phyloP scores from a whole-genome alignment of 1,284 basidiomycete species.

The Malassezia caprae region DNA sequence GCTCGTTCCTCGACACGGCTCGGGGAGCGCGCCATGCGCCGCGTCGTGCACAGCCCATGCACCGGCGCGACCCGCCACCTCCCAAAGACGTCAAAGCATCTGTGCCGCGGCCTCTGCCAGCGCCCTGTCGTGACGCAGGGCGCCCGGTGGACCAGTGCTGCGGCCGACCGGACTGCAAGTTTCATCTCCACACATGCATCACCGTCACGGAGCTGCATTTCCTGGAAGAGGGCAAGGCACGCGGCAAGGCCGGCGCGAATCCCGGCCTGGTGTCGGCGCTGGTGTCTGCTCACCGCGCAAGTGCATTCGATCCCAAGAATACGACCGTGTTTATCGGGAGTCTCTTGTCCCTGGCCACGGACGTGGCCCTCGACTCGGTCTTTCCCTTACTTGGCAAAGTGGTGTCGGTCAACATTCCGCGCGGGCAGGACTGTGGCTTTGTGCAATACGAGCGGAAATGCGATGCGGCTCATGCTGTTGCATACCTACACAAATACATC shows the following conservation, averaged over 20 bases:
- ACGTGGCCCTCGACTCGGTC: conserved; percentile 38
- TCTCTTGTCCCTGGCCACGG: conserved; percentile 40
- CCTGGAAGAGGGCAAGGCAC: conserved; percentile 16
- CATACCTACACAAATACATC: conserved; percentile 51
- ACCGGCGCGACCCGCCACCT: conserved; percentile 1
- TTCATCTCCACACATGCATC: conserved; percentile 18
- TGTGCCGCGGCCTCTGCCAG: conserved; percentile 19
- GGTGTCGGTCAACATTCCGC: conserved; percentile 70
- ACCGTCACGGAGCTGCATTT: conserved; percentile 21
- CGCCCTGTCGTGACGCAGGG: neutral
- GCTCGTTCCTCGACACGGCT: neutral
- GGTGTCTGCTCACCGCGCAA: conserved; percentile 6
- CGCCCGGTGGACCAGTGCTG: neutral
- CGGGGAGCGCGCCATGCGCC: neutral
- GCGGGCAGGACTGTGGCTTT: conserved; percentile 88
- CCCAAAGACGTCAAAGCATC: neutral
- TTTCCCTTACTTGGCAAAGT: conserved; percentile 45
- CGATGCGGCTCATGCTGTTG: conserved; percentile 68
- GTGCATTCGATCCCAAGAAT: conserved; percentile 42
- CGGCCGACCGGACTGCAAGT: conserved; percentile 3
- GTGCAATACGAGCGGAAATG: conserved; percentile 84
- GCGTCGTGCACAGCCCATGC: neutral
- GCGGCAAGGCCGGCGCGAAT: neutral
- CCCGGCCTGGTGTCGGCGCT: conserved; percentile 11
- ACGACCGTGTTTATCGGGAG: conserved; percentile 48